These are phyloP conservation scores for Dictyostelium intermedium DNA, from an alignment of 78 protist genomes.

Conservation along the genomic window DNA sequence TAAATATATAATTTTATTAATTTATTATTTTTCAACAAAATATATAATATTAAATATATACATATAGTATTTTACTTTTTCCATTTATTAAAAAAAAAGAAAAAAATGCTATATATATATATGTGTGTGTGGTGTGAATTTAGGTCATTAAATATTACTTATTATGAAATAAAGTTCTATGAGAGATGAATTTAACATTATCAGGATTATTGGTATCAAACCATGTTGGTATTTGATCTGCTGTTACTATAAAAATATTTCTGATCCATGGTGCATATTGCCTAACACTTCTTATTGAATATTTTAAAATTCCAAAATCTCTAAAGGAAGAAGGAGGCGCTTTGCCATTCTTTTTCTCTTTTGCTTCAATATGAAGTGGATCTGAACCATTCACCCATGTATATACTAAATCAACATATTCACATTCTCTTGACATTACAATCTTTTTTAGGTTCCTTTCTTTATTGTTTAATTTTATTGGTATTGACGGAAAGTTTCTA, in stretches of 20 bases:
- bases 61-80: too few relatives aligned
- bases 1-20: too few relatives aligned
- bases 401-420: constrained; percentile 34
- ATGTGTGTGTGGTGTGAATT: too few relatives aligned
- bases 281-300: constrained; percentile 25
- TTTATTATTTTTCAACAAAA: too few relatives aligned
- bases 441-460: neutral
- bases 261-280: constrained; percentile 30
- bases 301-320: constrained; percentile 26
- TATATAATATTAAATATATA: too few relatives aligned
- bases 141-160: too few relatives aligned
- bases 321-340: too few relatives aligned
- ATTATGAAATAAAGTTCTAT: neutral
- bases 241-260: constrained; percentile 16
- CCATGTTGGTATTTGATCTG: constrained; percentile 5
- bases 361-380: too few relatives aligned
- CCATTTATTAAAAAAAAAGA: too few relatives aligned
- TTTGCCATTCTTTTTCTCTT: too few relatives aligned
- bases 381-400: constrained; percentile 66
- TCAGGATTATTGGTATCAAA: neutral
- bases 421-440: neutral
- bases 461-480: neutral
- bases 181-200: constrained; percentile 18
- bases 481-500: too few relatives aligned
- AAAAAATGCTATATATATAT: too few relatives aligned